A percentile compares a stretch with the other conserved stretches of the same genome.
These are phyloP conservation scores for Kuraishia cidri DNA, from an alignment of 805 yeast species.

Conservation along the genomic window DNA sequence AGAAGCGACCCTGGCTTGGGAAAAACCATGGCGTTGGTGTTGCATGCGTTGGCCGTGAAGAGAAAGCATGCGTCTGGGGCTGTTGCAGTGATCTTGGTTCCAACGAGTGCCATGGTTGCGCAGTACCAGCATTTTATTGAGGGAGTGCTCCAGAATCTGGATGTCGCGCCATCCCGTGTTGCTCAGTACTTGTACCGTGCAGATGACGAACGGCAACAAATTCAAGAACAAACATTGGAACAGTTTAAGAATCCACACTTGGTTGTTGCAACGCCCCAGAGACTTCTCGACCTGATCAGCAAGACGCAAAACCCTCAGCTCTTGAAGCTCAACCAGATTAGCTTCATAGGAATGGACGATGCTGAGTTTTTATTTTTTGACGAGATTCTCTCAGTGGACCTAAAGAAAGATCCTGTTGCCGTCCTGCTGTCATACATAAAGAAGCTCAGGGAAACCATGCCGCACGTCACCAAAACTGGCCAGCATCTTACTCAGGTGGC, in stretches of 20 bases:
- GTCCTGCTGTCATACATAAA: slow-evolving; percentile 19
- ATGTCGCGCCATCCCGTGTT: slow-evolving; percentile 5
- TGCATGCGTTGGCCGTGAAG: slow-evolving; percentile 15
- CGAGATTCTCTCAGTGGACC: slow-evolving; percentile 7
- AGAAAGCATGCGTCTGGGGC: slow-evolving; percentile 13
- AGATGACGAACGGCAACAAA: slow-evolving; percentile 10
- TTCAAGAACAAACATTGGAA: slow-evolving; percentile 13
- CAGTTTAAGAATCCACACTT: slow-evolving; percentile 18
- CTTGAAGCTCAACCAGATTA: slow-evolving; percentile 15
- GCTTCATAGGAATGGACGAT: slow-evolving; percentile 22
- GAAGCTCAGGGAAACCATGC: slow-evolving; percentile 18
- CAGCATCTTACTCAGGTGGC: not conserved
- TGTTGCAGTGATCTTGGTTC: slow-evolving; percentile 16
- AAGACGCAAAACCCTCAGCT: slow-evolving; percentile 16
- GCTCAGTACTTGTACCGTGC: slow-evolving; percentile 22
- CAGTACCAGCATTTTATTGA: slow-evolving; percentile 11
- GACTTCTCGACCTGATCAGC: slow-evolving; percentile 22
- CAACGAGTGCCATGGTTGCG: slow-evolving; percentile 10
- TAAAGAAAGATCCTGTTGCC: slow-evolving; percentile 17
- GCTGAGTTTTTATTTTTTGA: slow-evolving; percentile 17
- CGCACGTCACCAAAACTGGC: not conserved
- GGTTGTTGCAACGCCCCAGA: slow-evolving; percentile 23
- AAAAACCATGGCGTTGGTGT: slow-evolving; percentile 14
- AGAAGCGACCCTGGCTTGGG: slow-evolving; percentile 22
- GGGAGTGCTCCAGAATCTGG: slow-evolving; percentile 6